phyloP scores from a whole-genome alignment of 768 basidiomycete species.

The Pluteus cervinus region DNA sequence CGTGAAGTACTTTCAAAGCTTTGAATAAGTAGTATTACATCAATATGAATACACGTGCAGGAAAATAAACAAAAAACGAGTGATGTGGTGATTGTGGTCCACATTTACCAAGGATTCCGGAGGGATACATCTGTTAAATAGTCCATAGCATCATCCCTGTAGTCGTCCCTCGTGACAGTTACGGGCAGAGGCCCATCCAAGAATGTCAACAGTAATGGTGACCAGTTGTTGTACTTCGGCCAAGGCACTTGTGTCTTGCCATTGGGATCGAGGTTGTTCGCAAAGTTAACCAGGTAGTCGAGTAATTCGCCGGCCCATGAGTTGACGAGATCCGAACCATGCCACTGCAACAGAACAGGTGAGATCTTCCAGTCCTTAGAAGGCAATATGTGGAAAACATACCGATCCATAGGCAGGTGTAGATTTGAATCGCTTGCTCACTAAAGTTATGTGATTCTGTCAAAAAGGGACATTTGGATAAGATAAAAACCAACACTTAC shows the following conservation, averaged over 20 bases:
- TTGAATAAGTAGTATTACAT: too few relatives aligned
- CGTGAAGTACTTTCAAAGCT: too few relatives aligned
- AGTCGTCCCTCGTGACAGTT: constrained; percentile 31
- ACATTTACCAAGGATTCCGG: too few relatives aligned
- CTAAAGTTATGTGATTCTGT: constrained; percentile 17
- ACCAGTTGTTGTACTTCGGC: constrained; percentile 30
- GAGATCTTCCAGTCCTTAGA: background rate
- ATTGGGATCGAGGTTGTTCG: constrained; percentile 35
- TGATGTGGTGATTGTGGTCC: too few relatives aligned
- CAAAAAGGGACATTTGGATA: too few relatives aligned
- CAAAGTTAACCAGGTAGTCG: constrained; percentile 42
- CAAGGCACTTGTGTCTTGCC: constrained; percentile 27
- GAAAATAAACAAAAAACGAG: too few relatives aligned
- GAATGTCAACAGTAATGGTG: constrained; percentile 31
- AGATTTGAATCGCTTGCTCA: constrained; percentile 39
- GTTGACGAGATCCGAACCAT: constrained; percentile 35
- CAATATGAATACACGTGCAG: too few relatives aligned
- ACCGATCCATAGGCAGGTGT: constrained; percentile 39
- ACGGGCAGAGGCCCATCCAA: constrained; percentile 26
- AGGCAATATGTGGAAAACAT: constrained; percentile 8
- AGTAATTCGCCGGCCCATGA: constrained; percentile 37
- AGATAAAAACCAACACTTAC: constrained; percentile 16
- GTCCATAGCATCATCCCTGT: constrained; percentile 27
- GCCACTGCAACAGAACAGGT: constrained; percentile 22
- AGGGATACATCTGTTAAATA: constrained; percentile 24